Evolutionary conservation across 345 rosid genomes (phyloP), one percentile per base, ranked within the genome.

Genomic region (Hibiscus mutabilis): DNA sequence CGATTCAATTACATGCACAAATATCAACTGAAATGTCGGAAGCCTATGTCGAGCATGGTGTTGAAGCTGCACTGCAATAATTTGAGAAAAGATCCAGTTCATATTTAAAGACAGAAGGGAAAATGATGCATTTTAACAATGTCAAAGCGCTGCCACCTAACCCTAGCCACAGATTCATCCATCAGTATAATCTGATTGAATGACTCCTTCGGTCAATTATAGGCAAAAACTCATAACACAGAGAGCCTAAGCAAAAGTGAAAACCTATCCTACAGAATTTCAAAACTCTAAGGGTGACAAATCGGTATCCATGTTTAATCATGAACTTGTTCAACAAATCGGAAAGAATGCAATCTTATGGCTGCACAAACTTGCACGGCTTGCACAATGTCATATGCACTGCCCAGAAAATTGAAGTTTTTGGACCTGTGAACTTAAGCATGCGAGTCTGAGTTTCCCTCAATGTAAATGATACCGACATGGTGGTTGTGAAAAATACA

Each of bases 401-500:
- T 35, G 60, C 29, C 55, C 10, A 52, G 40, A 76, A 69, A 66
- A 59, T 53, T 33, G 73, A 77, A 62, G 72, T 60, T 75, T 58
- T 35, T 76, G 67, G 47, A 92, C 99, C 99, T 81, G 98, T 95
- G 79, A 92, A 95, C 79, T 88, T 90, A 77, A 95, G 82, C 98
- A 95, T 95, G 40, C 99, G 98, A 74, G 96, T 87, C 82, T 96
- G 99, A 3, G 98, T 96, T 86, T 96, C 99, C 83, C 98, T 86
- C 85, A 92, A 73, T 53, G 99, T 96, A 79, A 96, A 96, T 22
- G 99, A 96, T 44, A 96, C 99, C 19, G 98, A 96, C 99, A 96
- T 92, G 51, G 99, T 96, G 56, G 99, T 96, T 15, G 99, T 96
- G 78, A 96, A 92, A 81, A 96, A 96, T 53, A 96, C 97, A 65